These are phyloP conservation scores for Miamiensis avidus DNA, from an alignment of 169 alveolate genomes.

Conservation along the genomic window DNA sequence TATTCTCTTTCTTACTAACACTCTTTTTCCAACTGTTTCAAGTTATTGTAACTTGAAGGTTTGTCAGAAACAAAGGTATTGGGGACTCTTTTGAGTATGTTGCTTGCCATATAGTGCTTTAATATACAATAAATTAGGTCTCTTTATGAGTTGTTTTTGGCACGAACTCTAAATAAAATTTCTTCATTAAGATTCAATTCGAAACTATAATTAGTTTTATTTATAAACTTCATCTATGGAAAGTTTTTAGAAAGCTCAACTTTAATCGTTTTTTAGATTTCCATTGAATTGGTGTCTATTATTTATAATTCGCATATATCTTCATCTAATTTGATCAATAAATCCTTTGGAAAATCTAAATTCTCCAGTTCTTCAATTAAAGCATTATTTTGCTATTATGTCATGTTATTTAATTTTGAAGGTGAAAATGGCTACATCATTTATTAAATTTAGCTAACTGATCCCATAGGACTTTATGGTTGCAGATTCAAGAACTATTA, in stretches of 20 bases:
- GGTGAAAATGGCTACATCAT: neutral
- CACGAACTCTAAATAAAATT: neutral
- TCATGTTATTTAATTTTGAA: neutral
- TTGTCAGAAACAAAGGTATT: too few species aligned
- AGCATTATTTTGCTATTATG: neutral
- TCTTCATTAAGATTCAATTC: neutral
- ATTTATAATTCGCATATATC: neutral
- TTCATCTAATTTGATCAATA: too few species aligned
- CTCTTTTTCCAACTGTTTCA: neutral
- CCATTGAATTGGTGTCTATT: neutral
- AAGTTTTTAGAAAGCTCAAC: neutral
- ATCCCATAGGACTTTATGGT: neutral
- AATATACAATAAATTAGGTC: neutral
- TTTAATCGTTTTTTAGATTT: too few species aligned
- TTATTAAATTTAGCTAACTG: too few species aligned
- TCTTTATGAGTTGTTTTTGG: neutral
- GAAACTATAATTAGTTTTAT: neutral
- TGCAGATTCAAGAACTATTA: too few species aligned
- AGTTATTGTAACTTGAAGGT: neutral
- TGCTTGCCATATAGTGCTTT: neutral
- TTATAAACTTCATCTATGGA: neutral
- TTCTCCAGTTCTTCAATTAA: neutral
- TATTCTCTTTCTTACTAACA: neutral
- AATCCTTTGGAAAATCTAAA: neutral
- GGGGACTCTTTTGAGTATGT: neutral